phyloP scores from a whole-genome alignment of 768 basidiomycete species.

The Candolleomyces aberdarensis region DNA sequence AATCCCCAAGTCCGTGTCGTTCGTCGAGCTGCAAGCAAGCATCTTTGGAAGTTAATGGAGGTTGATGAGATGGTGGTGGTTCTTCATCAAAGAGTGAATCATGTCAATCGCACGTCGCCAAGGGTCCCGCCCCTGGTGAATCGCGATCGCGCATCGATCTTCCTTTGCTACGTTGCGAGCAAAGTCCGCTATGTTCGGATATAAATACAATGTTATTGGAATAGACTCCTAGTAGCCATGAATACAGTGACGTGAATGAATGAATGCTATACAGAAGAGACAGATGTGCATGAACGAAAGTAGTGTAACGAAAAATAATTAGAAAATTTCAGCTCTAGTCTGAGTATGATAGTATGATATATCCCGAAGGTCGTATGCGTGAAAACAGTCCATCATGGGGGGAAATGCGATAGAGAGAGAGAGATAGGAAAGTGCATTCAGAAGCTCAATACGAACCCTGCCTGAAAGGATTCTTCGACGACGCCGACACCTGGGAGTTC shows the following conservation, averaged over 20 bases:
- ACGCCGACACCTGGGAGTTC: background rate
- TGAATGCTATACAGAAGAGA: background rate
- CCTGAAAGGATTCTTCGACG: conserved; percentile 10
- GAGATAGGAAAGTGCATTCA: background rate
- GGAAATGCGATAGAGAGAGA: background rate
- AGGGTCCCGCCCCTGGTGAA: no score
- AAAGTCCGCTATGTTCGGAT: background rate
- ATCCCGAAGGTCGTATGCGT: no score
- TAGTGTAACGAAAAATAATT: background rate
- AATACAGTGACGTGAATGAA: background rate
- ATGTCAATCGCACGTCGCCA: no score
- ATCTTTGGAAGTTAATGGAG: background rate
- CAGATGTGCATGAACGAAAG: background rate
- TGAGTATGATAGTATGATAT: background rate
- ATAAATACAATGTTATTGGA: background rate
- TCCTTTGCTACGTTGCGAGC: background rate
- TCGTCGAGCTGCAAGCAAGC: background rate
- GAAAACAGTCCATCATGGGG: background rate
- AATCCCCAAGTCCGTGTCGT: background rate
- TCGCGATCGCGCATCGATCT: no score
- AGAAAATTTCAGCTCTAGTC: background rate
- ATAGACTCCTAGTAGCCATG: background rate
- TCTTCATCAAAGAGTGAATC: background rate
- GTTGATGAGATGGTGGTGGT: background rate
- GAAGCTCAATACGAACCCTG: background rate